A percentile compares a stretch with the other conserved stretches of the same genome.
Evolutionary conservation across 2,329 filamentous ascomycete species (phyloP).

Genomic region (Ustulina deusta): DNA sequence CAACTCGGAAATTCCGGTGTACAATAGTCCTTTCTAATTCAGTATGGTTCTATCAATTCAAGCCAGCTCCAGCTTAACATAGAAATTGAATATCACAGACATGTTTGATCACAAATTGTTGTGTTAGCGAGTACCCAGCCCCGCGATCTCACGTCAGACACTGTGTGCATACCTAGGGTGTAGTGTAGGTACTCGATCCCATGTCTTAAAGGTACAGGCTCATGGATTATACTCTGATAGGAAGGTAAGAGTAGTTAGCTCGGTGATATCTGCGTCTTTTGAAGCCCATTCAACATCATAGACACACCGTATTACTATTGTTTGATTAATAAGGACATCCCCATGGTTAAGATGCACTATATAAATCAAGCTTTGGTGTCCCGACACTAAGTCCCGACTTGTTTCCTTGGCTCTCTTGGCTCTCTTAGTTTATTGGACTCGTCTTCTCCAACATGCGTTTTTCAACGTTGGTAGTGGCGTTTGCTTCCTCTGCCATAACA

Average conservation of each 20-base stretch:
- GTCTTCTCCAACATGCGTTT: constrained; percentile 36
- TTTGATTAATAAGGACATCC: constrained; percentile 3
- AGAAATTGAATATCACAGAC: background rate
- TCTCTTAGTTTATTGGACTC: constrained; percentile 27
- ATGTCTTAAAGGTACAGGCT: background rate
- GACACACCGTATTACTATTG: background rate
- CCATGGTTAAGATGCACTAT: constrained; percentile 14
- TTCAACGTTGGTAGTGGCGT: constrained; percentile 30
- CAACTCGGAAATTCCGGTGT: background rate
- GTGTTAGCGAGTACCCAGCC: background rate
- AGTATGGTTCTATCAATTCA: background rate
- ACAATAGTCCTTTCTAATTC: background rate
- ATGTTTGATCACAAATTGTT: no score
- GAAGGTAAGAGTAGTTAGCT: constrained; percentile 17
- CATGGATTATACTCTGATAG: constrained; percentile 12
- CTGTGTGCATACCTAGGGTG: background rate
- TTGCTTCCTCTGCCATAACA: constrained; percentile 31
- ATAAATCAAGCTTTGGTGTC: constrained; percentile 36
- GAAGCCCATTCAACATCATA: constrained; percentile 9
- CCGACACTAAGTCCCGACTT: constrained; percentile 11
- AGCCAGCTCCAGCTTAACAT: background rate
- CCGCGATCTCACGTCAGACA: constrained; percentile 16
- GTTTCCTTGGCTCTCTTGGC: constrained; percentile 30
- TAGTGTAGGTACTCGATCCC: background rate
- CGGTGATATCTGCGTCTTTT: background rate